Conservation (phyloP, 371 early-diverging fungal species). For the Vairimorpha apis region DNA sequence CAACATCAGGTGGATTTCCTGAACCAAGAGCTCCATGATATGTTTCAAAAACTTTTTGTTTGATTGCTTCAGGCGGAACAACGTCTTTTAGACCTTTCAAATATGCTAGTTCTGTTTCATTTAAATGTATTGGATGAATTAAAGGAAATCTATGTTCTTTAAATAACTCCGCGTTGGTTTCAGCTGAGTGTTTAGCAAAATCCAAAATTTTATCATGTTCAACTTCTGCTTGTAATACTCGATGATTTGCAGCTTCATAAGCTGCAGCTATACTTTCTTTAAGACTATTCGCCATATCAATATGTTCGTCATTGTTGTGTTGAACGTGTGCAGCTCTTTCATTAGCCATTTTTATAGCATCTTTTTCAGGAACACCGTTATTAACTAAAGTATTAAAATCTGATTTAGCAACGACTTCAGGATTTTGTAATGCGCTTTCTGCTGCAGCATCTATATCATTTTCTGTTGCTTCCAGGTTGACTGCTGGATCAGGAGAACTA, state of each 20-base stretch:
- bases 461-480: not conserved
- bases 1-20: conserved; percentile 4
- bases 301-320: not conserved
- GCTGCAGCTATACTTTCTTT: not conserved
- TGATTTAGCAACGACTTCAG: not conserved
- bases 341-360: not conserved
- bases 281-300: not conserved
- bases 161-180: not conserved
- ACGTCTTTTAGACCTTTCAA: conserved; percentile 5
- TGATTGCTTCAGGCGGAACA: conserved; percentile 1
- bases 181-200: not conserved
- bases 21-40: conserved; percentile 7
- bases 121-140: conserved; percentile 6
- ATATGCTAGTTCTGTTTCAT: conserved; percentile 13
- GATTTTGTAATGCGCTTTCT: not conserved
- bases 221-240: not conserved
- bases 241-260: not conserved
- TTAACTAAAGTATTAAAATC: conserved; percentile 4
- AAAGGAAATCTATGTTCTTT: not conserved
- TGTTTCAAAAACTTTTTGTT: not conserved
- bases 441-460: not conserved
- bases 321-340: not conserved
- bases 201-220: not conserved
- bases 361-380: not conserved
- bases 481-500: not conserved